phyloP scores from a whole-genome alignment of 2,329 filamentous ascomycete genomes.

The Magnaporthiopsis rhizophila region DNA sequence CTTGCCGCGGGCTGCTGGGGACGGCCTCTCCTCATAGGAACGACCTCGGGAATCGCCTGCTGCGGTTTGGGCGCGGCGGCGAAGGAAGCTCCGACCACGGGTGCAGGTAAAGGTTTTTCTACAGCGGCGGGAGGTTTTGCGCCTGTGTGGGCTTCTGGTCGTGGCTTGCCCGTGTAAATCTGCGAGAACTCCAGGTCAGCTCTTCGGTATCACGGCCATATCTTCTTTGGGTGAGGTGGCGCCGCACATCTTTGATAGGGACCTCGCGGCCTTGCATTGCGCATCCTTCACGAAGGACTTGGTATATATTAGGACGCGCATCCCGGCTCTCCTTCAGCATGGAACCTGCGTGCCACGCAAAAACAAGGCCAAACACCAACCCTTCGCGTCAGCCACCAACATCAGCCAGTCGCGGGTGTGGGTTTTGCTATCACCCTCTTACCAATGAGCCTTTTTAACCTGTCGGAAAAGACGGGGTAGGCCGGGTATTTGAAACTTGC shows the following conservation, averaged over 20 bases:
- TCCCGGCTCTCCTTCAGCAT: constrained; percentile 85
- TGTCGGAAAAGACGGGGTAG: constrained; percentile 83
- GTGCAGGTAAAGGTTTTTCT: constrained; percentile 44
- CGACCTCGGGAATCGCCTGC: constrained; percentile 75
- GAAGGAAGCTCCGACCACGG: constrained; percentile 72
- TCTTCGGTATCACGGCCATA: too few species aligned
- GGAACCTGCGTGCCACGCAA: constrained; percentile 47
- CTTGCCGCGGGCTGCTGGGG: constrained; percentile 28
- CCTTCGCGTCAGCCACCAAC: background rate
- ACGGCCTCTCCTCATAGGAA: constrained; percentile 85
- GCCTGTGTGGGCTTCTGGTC: constrained; percentile 49
- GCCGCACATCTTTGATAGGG: constrained; percentile 72
- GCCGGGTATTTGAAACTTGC: constrained; percentile 87
- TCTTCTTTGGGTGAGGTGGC: background rate
- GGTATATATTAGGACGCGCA: constrained; percentile 82
- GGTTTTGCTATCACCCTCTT: constrained; percentile 19
- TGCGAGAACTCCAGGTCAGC: constrained; percentile 23
- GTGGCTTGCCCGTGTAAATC: constrained; percentile 62
- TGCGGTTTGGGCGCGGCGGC: constrained; percentile 65
- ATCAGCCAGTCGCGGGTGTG: too few species aligned
- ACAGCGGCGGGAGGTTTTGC: constrained; percentile 41
- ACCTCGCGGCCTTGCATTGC: constrained; percentile 80
- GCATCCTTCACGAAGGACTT: constrained; percentile 81
- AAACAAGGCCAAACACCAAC: background rate
- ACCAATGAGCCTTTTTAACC: constrained; percentile 86